Evolutionary conservation across 2,329 filamentous ascomycete genomes (phyloP).

Genomic region (Colletotrichum sp.): DNA sequence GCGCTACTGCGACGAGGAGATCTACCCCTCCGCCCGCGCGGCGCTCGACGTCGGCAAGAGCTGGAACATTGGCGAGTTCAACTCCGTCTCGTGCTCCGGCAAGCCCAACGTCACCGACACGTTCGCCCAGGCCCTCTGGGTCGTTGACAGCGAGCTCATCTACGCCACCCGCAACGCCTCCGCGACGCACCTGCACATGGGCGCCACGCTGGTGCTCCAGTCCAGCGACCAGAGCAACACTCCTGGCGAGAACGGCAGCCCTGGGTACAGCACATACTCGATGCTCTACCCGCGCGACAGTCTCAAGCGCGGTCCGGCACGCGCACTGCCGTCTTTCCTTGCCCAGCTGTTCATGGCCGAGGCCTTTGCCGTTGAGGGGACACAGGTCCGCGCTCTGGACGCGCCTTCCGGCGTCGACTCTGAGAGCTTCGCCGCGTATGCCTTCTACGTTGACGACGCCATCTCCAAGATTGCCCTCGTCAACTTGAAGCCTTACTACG

Average conservation of each 20-base stretch:
- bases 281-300: constrained; percentile 24
- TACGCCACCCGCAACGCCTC: constrained; percentile 42
- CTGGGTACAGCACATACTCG: constrained; percentile 22
- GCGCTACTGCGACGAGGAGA: constrained; percentile 18
- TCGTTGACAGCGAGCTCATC: constrained; percentile 39
- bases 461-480: neutral
- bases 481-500: constrained; percentile 8
- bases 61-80: constrained; percentile 42
- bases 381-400: neutral
- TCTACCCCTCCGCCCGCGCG: constrained; percentile 9
- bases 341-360: constrained; percentile 22
- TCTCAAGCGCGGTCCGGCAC: constrained; percentile 12
- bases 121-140: constrained; percentile 44
- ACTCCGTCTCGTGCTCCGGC: constrained; percentile 44
- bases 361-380: constrained; percentile 5
- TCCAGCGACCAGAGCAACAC: constrained; percentile 20
- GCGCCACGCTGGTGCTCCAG: constrained; percentile 22
- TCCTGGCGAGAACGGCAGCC: neutral
- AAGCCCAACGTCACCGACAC: constrained; percentile 43
- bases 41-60: constrained; percentile 8
- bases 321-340: constrained; percentile 11
- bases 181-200: constrained; percentile 37
- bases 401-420: neutral
- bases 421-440: neutral
- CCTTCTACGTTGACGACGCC: neutral